Conservation (phyloP, 805 yeast genomes). For the Debaryomyces maramus region DNA sequence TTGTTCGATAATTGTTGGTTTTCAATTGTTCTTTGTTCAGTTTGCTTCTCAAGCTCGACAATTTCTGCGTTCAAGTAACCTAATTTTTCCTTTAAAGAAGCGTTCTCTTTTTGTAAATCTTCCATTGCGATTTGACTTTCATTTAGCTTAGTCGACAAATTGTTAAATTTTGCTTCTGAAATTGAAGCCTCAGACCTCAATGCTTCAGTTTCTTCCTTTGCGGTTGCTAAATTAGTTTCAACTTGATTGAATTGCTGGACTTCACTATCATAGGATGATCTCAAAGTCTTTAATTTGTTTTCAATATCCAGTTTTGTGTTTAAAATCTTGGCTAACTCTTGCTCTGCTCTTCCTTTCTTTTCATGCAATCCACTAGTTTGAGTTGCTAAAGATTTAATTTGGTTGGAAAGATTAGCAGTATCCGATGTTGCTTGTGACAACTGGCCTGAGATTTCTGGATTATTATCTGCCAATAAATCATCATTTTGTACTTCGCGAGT, state of each 20-base stretch:
- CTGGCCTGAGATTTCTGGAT: constrained; percentile 59
- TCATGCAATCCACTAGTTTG: constrained; percentile 73
- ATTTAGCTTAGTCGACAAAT: constrained; percentile 63
- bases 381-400: constrained; percentile 71
- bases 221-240: constrained; percentile 57
- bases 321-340: constrained; percentile 69
- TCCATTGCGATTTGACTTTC: constrained; percentile 61
- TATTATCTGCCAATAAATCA: constrained; percentile 56
- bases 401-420: constrained; percentile 82
- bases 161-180: constrained; percentile 75
- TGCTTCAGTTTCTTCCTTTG: constrained; percentile 66
- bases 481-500: constrained; percentile 21
- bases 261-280: constrained; percentile 75
- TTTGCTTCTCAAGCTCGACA: constrained; percentile 54
- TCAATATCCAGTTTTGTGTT: constrained; percentile 71
- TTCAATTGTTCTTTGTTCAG: constrained; percentile 53
- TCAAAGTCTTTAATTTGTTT: constrained; percentile 62
- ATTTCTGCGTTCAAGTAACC: constrained; percentile 67
- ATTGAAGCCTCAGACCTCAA: constrained; percentile 71
- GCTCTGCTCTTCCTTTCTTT: constrained; percentile 72
- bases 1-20: constrained; percentile 63
- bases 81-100: constrained; percentile 65
- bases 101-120: constrained; percentile 66
- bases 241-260: constrained; percentile 72
- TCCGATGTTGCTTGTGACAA: constrained; percentile 80